Percentiles rank a stretch among this genome's conserved stretches.
Evolutionary conservation across 768 basidiomycete genomes (phyloP).

Genomic region (Panus rudis): DNA sequence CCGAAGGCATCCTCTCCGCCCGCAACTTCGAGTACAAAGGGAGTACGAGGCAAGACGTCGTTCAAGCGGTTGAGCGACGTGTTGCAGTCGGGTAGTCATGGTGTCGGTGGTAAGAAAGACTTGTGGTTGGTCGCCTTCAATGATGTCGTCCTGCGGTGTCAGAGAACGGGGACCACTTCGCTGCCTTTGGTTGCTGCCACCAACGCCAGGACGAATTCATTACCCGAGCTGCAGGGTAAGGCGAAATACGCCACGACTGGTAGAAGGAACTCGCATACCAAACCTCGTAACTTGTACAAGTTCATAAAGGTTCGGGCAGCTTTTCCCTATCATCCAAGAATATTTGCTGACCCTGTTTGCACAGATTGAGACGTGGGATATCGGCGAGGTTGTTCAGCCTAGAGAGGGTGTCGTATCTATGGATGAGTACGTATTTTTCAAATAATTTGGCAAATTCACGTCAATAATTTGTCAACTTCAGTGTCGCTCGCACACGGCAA

Average conservation of each 20-base stretch:
- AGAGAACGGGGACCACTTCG: conserved; percentile 83
- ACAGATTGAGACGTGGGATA: conserved; percentile 84
- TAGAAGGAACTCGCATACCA: conserved; percentile 65
- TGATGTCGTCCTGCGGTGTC: conserved; percentile 90
- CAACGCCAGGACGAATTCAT: conserved; percentile 63
- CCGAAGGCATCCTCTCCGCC: conserved; percentile 20
- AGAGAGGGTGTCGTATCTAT: conserved; percentile 78
- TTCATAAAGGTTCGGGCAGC: conserved; percentile 66
- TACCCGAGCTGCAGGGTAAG: conserved; percentile 81
- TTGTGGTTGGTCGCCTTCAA: conserved; percentile 95
- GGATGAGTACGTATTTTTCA: conserved; percentile 64
- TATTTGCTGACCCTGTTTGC: background rate
- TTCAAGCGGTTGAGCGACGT: conserved; percentile 89
- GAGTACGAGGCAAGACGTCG: conserved; percentile 75
- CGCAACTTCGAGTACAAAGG: conserved; percentile 36
- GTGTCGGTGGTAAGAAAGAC: conserved; percentile 71
- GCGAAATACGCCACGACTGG: conserved; percentile 81
- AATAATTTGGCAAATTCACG: background rate
- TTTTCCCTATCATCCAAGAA: conserved; percentile 1
- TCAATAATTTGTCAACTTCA: conserved; percentile 20
- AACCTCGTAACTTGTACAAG: conserved; percentile 88
- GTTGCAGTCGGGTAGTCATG: conserved; percentile 45
- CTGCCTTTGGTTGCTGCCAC: conserved; percentile 66
- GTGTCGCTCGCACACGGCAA: conserved; percentile 64
- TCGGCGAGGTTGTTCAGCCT: conserved; percentile 69